Conservation (phyloP, 495 filamentous ascomycete genomes). For the Penicillium bialowiezense region DNA sequence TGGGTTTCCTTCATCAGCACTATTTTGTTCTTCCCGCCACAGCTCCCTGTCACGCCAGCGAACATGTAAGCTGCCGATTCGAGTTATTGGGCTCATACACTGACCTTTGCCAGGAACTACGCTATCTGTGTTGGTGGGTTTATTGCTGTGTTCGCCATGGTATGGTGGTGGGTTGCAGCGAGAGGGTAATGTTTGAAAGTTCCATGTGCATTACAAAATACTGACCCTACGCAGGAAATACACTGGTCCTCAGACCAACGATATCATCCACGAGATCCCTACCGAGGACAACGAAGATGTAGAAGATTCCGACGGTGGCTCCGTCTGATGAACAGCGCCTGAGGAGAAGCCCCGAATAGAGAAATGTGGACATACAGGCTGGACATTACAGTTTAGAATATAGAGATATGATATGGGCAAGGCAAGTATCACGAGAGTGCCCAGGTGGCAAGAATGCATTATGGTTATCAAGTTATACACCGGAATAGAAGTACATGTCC, state of each 20-base stretch:
- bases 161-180: constrained; percentile 66
- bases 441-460: background rate
- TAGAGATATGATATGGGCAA: too few species aligned
- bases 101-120: constrained; percentile 55
- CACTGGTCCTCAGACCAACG: constrained; percentile 54
- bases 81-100: too few species aligned
- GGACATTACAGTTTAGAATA: too few species aligned
- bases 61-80: constrained; percentile 59
- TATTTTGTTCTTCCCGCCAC: constrained; percentile 64
- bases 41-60: constrained; percentile 55
- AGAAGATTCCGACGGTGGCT: constrained; percentile 15
- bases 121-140: constrained; percentile 62
- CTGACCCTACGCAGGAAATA: constrained; percentile 41
- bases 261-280: constrained; percentile 37
- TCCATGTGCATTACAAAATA: background rate
- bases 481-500: constrained; percentile 14
- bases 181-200: constrained; percentile 37
- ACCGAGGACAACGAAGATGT: constrained; percentile 32
- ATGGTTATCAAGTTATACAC: constrained; percentile 12
- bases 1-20: constrained; percentile 70
- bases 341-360: too few species aligned
- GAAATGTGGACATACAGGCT: too few species aligned
- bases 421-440: too few species aligned
- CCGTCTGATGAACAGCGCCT: constrained; percentile 10
- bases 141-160: constrained; percentile 58